Conservation (phyloP, 192 early-diverging fungal genomes). For the Backusella mclennaniae region DNA sequence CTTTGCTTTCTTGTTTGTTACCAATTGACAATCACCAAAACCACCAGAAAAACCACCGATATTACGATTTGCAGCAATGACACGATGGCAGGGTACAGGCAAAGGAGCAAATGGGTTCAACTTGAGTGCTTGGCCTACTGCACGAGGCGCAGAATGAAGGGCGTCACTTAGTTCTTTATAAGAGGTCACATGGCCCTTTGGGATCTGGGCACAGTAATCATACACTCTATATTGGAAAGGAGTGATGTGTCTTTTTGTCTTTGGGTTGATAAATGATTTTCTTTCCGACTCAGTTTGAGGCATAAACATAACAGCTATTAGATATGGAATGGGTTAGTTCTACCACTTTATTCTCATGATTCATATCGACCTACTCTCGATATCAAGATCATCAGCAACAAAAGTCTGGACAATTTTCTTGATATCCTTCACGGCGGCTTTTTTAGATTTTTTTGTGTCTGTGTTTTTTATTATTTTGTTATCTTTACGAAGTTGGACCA, state of each 20-base stretch:
- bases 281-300: background rate
- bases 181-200: slow-evolving; percentile 60
- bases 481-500: background rate
- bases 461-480: background rate
- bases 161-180: slow-evolving; percentile 68
- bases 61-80: slow-evolving; percentile 57
- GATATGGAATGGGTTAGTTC: too few relatives aligned
- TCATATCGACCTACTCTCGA: background rate
- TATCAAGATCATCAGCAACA: slow-evolving; percentile 6
- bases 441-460: background rate
- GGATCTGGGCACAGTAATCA: slow-evolving; percentile 64
- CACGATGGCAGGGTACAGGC: slow-evolving; percentile 72
- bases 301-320: background rate
- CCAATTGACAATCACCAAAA: slow-evolving; percentile 58
- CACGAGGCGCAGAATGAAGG: slow-evolving; percentile 57
- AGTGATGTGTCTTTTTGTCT: slow-evolving; percentile 60
- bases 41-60: slow-evolving; percentile 73
- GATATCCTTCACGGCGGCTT: background rate
- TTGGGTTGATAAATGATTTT: slow-evolving; percentile 44
- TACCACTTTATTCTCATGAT: background rate
- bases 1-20: slow-evolving; percentile 66
- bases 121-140: slow-evolving; percentile 65
- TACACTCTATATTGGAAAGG: slow-evolving; percentile 74
- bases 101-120: slow-evolving; percentile 69
- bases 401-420: background rate